Percentiles rank a stretch among this genome's conserved stretches.
Evolutionary conservation across 176 grass and related monocot species (phyloP).

Genomic region (Cenchrus fungigraminus): DNA sequence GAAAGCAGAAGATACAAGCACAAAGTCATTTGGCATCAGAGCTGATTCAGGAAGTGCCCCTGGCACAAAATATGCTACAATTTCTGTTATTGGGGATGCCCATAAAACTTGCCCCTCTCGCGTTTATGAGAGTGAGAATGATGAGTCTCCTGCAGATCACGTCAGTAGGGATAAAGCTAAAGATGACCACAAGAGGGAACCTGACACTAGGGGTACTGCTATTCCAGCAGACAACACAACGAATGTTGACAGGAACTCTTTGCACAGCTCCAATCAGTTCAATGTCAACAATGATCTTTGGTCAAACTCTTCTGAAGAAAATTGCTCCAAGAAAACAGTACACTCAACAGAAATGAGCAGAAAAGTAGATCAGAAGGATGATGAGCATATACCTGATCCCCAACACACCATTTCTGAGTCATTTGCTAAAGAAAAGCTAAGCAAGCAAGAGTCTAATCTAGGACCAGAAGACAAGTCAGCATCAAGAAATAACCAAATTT

Average conservation of each 20-base stretch:
- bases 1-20: constrained; percentile 37
- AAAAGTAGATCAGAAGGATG: constrained; percentile 36
- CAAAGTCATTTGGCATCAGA: constrained; percentile 37
- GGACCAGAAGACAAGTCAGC: constrained; percentile 23
- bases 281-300: constrained; percentile 32
- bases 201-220: background rate
- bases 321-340: constrained; percentile 32
- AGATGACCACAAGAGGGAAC: constrained; percentile 17
- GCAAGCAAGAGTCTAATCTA: constrained; percentile 23
- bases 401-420: constrained; percentile 21
- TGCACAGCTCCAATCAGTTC: constrained; percentile 32
- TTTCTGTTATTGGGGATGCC: background rate
- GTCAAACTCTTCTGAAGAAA: constrained; percentile 43
- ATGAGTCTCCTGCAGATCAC: constrained; percentile 38
- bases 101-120: background rate
- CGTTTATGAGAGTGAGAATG: constrained; percentile 8
- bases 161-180: constrained; percentile 19
- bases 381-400: constrained; percentile 31
- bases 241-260: constrained; percentile 12
- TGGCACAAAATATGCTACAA: constrained; percentile 16
- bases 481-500: constrained; percentile 17
- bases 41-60: constrained; percentile 13
- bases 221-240: constrained; percentile 14
- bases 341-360: constrained; percentile 1
- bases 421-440: constrained; percentile 28